Base-by-base conservation (phyloP, 2,329 filamentous ascomycete genomes). In the Colletotrichum musicola region DNA sequence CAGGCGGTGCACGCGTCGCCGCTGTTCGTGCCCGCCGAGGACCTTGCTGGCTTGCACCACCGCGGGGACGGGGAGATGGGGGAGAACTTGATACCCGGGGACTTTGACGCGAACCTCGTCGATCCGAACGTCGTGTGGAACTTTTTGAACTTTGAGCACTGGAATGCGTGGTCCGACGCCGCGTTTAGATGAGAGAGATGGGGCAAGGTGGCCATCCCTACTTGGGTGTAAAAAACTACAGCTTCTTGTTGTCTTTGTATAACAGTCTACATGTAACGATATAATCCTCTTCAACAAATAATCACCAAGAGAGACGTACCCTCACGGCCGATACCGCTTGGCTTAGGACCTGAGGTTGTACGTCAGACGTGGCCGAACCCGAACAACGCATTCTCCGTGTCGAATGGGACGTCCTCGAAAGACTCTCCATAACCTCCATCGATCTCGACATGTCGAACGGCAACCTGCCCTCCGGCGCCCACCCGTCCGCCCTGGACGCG, bases 371-470 rank as follows among this genome's bases (percentile, higher is more conserved):
- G 72, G 2, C 76, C 76, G 66, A 76, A 77, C 60, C 68, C 66
- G 49, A 77, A 78, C 18, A 75, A 20, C 4, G 76, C 71, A 27
- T 74, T 60, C 38, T 72, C 62, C 0, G 73, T 74, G 46, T 77
- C 74, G 56, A 72, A 77, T 0, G 74, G 72, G 13, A 75, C 67
- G 57, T 78, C 76, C 42, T 74, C 73, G n/a, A 64, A 69, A 0
- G 69, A 68, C 20, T 76, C 51, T 79, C 77, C 0, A 83, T 83
- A 1, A 82, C 83, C 56, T 75, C 78, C 71, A 79, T 78, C 6
- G 80, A 83, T n/a, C 79, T 71, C 1, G 83, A 83, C 40, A 86
- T 60, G 72, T 85, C 83, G 74, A 84, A 83, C 1, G 81, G 82
- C 65, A 84, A 68, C 71, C 75, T 79, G 0, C 83, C 83, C 64